Evolutionary conservation across 345 rosid species (phyloP).

Genomic region (Camelina hispida): DNA sequence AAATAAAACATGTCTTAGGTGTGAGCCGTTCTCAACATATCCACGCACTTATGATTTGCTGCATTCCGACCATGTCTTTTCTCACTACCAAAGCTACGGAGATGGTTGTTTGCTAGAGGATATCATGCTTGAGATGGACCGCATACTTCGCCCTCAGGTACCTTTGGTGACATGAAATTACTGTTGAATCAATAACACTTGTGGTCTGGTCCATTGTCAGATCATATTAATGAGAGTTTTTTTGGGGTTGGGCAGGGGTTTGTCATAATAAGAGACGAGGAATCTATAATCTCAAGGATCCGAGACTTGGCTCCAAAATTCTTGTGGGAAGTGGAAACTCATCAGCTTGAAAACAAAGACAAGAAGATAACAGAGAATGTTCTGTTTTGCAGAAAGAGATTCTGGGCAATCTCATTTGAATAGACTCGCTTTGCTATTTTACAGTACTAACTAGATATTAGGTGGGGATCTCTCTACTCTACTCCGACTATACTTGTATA

Average conservation of each 20-base stretch:
- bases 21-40: slow-evolving; percentile 95
- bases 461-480: no score
- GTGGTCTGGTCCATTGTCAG: neutral
- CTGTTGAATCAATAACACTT: neutral
- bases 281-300: slow-evolving; percentile 58
- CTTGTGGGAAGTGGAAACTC: slow-evolving; percentile 79
- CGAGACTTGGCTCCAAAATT: slow-evolving; percentile 70
- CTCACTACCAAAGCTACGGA: slow-evolving; percentile 56
- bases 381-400: slow-evolving; percentile 78
- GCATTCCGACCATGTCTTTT: slow-evolving; percentile 73
- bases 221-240: slow-evolving; percentile 1
- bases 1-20: slow-evolving; percentile 50
- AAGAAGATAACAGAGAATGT: slow-evolving; percentile 70
- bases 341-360: slow-evolving; percentile 60
- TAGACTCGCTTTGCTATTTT: neutral
- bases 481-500: no score
- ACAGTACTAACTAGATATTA: no score
- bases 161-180: neutral
- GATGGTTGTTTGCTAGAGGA: slow-evolving; percentile 82
- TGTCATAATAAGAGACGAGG: slow-evolving; percentile 78
- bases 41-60: slow-evolving; percentile 87
- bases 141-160: slow-evolving; percentile 84
- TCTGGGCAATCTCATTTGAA: slow-evolving; percentile 72
- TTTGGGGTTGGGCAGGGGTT: slow-evolving; percentile 63
- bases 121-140: slow-evolving; percentile 94